These are phyloP conservation scores for Colletotrichum acutatum DNA, from an alignment of 2,329 filamentous ascomycete species.

Conservation along the genomic window DNA sequence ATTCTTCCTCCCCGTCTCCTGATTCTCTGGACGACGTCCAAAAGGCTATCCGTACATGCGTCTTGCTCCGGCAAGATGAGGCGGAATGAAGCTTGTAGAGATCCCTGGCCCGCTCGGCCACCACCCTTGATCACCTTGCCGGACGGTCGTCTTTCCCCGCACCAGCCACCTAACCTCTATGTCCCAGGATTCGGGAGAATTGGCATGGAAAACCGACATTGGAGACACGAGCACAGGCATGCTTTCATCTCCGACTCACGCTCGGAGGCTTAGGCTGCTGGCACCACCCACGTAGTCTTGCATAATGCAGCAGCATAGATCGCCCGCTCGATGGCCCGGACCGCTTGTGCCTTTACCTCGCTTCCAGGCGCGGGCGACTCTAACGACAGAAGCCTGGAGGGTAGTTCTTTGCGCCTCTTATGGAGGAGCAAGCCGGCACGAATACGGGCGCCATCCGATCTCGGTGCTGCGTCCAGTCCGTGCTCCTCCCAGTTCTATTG, in stretches of 20 bases:
- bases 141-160: neutral
- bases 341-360: neutral
- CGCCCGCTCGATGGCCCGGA: neutral
- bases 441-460: constrained; percentile 4
- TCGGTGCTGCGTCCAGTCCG: neutral
- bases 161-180: neutral
- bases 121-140: neutral
- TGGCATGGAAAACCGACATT: neutral
- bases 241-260: neutral
- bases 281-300: neutral
- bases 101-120: neutral
- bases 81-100: neutral
- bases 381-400: neutral
- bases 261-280: neutral
- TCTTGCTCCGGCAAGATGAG: neutral
- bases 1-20: neutral
- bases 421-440: neutral
- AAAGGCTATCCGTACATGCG: neutral
- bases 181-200: neutral
- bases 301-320: neutral
- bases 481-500: neutral
- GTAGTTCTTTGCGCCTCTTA: neutral
- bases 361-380: neutral
- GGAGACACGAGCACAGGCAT: neutral
- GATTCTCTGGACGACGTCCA: neutral